Percentiles rank a stretch among this genome's conserved stretches.
Conservation (phyloP, 2,329 filamentous ascomycete species). For the Diaporthe helianthi region DNA sequence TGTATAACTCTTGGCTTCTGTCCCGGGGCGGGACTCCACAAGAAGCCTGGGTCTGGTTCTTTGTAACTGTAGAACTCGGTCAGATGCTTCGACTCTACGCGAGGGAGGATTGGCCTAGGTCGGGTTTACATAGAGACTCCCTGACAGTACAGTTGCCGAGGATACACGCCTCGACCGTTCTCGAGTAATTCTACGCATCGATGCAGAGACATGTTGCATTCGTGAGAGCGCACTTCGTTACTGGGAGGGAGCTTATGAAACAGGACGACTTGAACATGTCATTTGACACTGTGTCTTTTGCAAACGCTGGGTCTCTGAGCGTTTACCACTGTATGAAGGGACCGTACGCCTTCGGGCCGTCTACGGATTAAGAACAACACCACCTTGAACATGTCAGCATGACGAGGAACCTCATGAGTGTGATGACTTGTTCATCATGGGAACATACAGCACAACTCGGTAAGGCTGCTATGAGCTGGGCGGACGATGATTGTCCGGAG, state of each 20-base stretch:
- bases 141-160: conserved; percentile 21
- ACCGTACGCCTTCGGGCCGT: too few relatives aligned
- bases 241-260: conserved; percentile 1
- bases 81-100: neutral
- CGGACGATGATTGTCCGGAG: neutral
- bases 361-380: too few relatives aligned
- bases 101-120: fast-evolving
- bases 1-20: neutral
- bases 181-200: neutral
- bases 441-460: conserved; percentile 13
- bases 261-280: neutral
- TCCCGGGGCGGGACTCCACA: conserved; percentile 17
- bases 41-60: conserved; percentile 18
- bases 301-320: too few relatives aligned
- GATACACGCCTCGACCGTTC: conserved; percentile 9
- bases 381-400: neutral
- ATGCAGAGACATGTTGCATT: conserved; percentile 31
- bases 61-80: conserved; percentile 14
- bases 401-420: too few relatives aligned
- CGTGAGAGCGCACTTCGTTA: conserved; percentile 22
- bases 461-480: conserved; percentile 2
- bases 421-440: neutral
- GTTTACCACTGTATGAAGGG: too few relatives aligned
- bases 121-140: conserved; percentile 16
- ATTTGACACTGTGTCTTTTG: too few relatives aligned